Conservation (phyloP, 2,329 filamentous ascomycete species). For the Ceratocystiopsis minuta region DNA sequence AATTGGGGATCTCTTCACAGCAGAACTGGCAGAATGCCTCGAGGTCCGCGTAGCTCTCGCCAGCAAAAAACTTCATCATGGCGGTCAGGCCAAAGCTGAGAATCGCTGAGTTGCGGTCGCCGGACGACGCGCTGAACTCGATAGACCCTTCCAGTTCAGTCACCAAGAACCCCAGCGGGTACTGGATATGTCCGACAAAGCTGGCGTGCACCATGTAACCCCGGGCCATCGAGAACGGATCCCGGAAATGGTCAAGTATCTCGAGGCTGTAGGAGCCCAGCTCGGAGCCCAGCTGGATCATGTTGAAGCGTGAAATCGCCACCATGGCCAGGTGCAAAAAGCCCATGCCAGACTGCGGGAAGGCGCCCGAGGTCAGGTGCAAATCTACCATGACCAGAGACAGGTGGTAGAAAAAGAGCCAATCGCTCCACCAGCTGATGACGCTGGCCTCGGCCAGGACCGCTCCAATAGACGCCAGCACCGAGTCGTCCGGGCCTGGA, state of each 20-base stretch:
- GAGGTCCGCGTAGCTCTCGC: conserved; percentile 49
- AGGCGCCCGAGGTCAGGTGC: conserved; percentile 44
- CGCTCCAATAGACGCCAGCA: conserved; percentile 45
- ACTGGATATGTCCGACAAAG: conserved; percentile 53
- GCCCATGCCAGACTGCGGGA: conserved; percentile 49
- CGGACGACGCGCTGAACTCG: conserved; percentile 46
- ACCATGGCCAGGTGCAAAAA: conserved; percentile 54
- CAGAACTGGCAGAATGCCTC: conserved; percentile 53
- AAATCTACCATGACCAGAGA: conserved; percentile 48
- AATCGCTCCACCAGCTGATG: conserved; percentile 57
- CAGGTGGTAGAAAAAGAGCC: conserved; percentile 54
- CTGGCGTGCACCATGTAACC: conserved; percentile 51
- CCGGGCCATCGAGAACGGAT: conserved; percentile 47
- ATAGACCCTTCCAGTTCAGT: conserved; percentile 45
- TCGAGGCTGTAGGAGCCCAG: conserved; percentile 44
- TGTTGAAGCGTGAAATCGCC: conserved; percentile 50
- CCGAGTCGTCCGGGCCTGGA: conserved; percentile 27
- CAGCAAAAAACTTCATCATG: conserved; percentile 49
- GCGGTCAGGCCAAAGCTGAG: conserved; percentile 52
- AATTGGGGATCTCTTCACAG: conserved; percentile 57
- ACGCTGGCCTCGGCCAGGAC: conserved; percentile 52
- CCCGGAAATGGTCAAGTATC: conserved; percentile 43
- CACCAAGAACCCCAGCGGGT: conserved; percentile 39
- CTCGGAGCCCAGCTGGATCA: conserved; percentile 48
- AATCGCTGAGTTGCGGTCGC: conserved; percentile 54